Evolutionary conservation across 768 basidiomycete species (phyloP).

Genomic region (Obba rivulosa): DNA sequence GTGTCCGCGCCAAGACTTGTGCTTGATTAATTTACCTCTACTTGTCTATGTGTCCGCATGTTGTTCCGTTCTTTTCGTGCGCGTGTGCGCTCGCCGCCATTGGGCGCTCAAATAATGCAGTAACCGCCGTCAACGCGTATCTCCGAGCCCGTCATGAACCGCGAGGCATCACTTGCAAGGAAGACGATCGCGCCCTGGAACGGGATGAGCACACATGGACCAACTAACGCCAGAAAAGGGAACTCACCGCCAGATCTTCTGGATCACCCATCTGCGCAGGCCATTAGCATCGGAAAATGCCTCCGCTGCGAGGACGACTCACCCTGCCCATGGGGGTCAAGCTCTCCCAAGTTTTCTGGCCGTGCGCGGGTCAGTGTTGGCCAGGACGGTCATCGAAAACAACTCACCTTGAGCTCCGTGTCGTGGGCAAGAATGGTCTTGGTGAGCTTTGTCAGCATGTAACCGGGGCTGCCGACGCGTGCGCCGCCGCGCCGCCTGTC

Average conservation of each 20-base stretch:
- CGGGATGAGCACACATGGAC: not conserved
- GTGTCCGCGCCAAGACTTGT: not conserved
- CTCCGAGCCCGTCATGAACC: conserved; percentile 86
- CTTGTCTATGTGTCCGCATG: not conserved
- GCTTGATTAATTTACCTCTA: not conserved
- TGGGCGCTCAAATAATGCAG: conserved; percentile 48
- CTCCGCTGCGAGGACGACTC: conserved; percentile 21
- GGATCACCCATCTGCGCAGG: conserved; percentile 76
- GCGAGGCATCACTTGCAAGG: conserved; percentile 84
- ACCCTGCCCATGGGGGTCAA: conserved; percentile 86
- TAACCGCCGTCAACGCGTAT: conserved; percentile 89
- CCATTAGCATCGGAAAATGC: not conserved
- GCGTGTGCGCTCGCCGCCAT: not conserved
- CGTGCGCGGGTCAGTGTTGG: no score
- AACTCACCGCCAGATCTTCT: conserved; percentile 76
- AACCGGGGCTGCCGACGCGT: conserved; percentile 76
- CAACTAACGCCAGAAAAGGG: not conserved
- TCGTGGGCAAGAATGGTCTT: conserved; percentile 75
- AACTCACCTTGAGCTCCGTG: conserved; percentile 63
- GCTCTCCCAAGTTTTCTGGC: conserved; percentile 75
- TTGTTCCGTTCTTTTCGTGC: not conserved
- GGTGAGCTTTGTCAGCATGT: conserved; percentile 91
- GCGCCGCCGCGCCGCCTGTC: no score
- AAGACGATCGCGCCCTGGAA: conserved; percentile 81
- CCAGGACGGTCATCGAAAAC: not conserved